Percentiles rank a stretch among this genome's conserved stretches.
Evolutionary conservation across 306 rosid genomes (phyloP).

Genomic region (Astragalus glycyphyllos): DNA sequence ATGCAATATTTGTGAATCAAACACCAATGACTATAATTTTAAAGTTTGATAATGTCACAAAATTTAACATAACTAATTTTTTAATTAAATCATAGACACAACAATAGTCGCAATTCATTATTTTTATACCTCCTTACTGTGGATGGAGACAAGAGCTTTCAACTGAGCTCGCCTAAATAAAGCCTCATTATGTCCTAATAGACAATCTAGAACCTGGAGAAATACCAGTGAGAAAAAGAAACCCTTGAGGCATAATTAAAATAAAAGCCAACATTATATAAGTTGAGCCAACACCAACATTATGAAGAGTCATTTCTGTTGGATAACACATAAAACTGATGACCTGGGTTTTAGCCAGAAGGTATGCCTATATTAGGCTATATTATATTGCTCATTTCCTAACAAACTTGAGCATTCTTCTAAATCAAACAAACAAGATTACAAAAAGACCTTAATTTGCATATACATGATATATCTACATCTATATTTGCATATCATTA

Average conservation of each 20-base stretch:
- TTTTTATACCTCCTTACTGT: constrained; percentile 78
- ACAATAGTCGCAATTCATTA: neutral
- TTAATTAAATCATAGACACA: constrained; percentile 4
- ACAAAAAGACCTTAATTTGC: constrained; percentile 2
- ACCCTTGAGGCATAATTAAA: neutral
- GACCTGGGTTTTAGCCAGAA: constrained; percentile 30
- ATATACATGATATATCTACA: constrained; percentile 6
- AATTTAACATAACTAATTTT: constrained; percentile 19
- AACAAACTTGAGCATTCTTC: constrained; percentile 10
- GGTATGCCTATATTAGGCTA: neutral
- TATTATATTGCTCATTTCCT: constrained; percentile 13
- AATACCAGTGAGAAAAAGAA: constrained; percentile 33
- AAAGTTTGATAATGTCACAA: too few species aligned
- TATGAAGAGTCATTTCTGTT: constrained; percentile 24
- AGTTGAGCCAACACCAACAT: constrained; percentile 16
- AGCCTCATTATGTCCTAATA: constrained; percentile 91
- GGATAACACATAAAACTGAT: constrained; percentile 8
- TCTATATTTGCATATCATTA: neutral
- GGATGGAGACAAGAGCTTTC: constrained; percentile 94
- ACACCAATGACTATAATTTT: too few species aligned
- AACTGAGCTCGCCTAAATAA: constrained; percentile 92
- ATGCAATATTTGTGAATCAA: constrained; percentile 7
- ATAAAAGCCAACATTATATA: constrained; percentile 9
- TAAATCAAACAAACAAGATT: constrained; percentile 26
- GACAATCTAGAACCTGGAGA: constrained; percentile 76